Percentiles rank a stretch among this genome's conserved stretches.
Evolutionary conservation across 2,329 filamentous ascomycete species (phyloP).

Genomic region (Diaporthe sp.): DNA sequence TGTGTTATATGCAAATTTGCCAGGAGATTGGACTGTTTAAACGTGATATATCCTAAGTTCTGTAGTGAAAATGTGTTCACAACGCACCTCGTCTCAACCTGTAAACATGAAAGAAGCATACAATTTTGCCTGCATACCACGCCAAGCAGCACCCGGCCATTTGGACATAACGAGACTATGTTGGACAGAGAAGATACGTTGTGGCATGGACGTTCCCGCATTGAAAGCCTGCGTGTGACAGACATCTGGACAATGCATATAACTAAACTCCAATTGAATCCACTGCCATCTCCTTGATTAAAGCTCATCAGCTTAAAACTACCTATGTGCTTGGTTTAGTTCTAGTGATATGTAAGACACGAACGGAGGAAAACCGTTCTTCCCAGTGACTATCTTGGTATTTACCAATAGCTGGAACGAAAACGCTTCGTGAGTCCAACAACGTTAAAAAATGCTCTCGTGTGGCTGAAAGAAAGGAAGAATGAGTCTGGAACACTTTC

Average conservation of each 20-base stretch:
- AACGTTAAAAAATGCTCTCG: neutral
- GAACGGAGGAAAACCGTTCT: neutral
- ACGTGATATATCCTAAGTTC: neutral
- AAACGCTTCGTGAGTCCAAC: neutral
- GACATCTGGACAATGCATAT: neutral
- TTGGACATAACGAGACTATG: too few relatives aligned
- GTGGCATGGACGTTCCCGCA: neutral
- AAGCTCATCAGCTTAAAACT: neutral
- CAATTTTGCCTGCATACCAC: neutral
- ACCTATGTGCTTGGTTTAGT: neutral
- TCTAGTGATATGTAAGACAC: neutral
- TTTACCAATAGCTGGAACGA: neutral
- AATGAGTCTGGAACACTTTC: neutral
- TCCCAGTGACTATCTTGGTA: neutral
- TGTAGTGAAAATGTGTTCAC: neutral
- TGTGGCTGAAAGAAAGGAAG: neutral
- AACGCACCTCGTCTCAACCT: neutral
- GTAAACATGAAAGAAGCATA: neutral
- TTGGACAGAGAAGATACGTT: neutral
- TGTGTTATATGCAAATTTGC: neutral
- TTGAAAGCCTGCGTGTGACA: neutral
- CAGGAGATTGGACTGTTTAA: fast-evolving
- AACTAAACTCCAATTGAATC: neutral
- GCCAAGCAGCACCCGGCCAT: too few relatives aligned
- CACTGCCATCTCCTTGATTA: neutral